These are phyloP conservation scores for Ceratobasidium theobromae DNA, from an alignment of 1,284 basidiomycete species.

Conservation along the genomic window DNA sequence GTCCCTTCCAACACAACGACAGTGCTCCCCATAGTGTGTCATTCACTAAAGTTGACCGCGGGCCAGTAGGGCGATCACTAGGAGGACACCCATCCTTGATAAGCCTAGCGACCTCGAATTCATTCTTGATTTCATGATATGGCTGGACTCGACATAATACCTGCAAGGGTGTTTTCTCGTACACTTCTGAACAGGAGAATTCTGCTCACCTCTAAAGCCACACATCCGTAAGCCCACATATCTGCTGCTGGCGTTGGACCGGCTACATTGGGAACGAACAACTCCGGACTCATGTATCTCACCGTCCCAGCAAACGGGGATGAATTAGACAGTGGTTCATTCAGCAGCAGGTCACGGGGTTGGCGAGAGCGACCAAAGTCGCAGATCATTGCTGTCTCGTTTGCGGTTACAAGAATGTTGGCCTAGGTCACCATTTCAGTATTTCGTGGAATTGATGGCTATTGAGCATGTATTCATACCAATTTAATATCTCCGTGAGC, in stretches of 20 bases:
- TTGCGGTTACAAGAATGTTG: constrained; percentile 18
- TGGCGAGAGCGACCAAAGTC: constrained; percentile 20
- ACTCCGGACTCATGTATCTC: constrained; percentile 28
- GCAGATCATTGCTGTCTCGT: constrained; percentile 21
- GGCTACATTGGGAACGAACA: not conserved
- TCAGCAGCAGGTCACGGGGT: not conserved
- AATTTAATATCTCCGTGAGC: constrained; percentile 18
- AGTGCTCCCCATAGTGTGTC: constrained; percentile 9
- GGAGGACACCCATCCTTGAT: constrained; percentile 17
- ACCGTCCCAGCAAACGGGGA: constrained; percentile 21
- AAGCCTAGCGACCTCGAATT: not conserved
- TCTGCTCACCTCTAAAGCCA: constrained; percentile 25
- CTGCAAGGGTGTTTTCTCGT: not conserved
- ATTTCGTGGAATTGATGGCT: not conserved
- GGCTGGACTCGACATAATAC: constrained; percentile 25
- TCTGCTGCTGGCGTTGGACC: constrained; percentile 18
- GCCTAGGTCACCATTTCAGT: not conserved
- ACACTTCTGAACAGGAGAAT: not conserved
- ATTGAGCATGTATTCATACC: not conserved
- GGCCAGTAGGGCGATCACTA: constrained; percentile 10
- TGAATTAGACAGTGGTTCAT: not conserved
- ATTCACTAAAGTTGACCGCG: constrained; percentile 38
- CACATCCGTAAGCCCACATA: constrained; percentile 28
- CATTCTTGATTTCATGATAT: not conserved
- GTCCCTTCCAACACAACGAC: not conserved